Conservation (phyloP, 2,329 filamentous ascomycete species). For the Fusarium kyushuense region DNA sequence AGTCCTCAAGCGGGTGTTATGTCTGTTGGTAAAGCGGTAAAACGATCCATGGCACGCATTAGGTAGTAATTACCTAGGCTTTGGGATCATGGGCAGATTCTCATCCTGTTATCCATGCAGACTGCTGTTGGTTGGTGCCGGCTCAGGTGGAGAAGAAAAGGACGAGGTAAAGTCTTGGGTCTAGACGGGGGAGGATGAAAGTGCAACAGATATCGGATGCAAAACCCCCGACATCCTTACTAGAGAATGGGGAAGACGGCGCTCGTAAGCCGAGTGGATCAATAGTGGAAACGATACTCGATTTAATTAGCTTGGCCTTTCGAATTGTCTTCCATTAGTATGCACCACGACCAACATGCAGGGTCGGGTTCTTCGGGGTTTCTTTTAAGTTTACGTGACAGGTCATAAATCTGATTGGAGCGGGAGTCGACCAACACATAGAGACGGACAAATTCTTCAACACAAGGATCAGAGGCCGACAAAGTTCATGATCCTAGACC, state of each 20-base stretch:
- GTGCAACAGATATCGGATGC: slow-evolving; percentile 1
- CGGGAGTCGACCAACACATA: not conserved
- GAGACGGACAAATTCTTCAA: slow-evolving; percentile 13
- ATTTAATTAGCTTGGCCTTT: slow-evolving; percentile 10
- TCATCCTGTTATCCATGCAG: slow-evolving; percentile 15
- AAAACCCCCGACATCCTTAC: not conserved
- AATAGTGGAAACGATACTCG: slow-evolving; percentile 11
- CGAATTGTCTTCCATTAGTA: slow-evolving; percentile 9
- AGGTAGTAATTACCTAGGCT: slow-evolving; percentile 32
- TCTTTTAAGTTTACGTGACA: not conserved
- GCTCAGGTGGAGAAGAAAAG: slow-evolving; percentile 6
- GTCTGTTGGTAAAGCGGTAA: slow-evolving; percentile 4
- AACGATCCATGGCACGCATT: slow-evolving; percentile 20
- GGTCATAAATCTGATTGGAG: slow-evolving; percentile 17
- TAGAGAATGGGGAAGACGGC: not conserved
- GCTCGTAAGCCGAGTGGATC: slow-evolving; percentile 3
- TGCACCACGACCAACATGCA: not conserved
- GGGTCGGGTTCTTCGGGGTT: not conserved
- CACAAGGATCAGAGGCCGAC: slow-evolving; percentile 18
- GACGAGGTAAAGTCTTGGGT: not conserved
- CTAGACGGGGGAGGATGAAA: not conserved
- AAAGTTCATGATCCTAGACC: slow-evolving; percentile 22
- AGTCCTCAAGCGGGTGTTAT: not conserved
- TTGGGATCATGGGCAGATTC: slow-evolving; percentile 12
- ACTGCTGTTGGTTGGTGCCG: slow-evolving; percentile 5